Evolutionary conservation across 2,329 filamentous ascomycete species (phyloP), one percentile per base, ranked within the genome.

Genomic region (Stagonosporopsis chrysanthemi): DNA sequence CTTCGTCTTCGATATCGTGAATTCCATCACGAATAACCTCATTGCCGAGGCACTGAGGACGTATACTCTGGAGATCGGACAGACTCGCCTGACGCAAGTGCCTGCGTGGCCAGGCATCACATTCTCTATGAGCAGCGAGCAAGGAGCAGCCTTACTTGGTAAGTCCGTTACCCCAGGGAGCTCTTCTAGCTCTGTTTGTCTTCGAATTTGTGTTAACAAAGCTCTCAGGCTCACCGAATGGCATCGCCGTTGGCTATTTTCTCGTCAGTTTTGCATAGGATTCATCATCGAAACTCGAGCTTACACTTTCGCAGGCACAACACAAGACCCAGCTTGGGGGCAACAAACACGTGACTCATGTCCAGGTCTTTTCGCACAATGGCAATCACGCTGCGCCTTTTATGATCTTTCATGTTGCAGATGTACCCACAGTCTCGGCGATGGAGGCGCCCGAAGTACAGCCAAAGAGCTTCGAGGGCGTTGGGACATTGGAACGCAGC

Each of bases 261-360:
- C 38, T 62, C 4, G 40, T 43, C 6, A 43, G 23, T 19, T 4
- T 8, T 3, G 23, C 6, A 12, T 29, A 3, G 11, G 2, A 17
- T 9, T 9, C 2, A 17, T 17, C 15, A 24, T 17, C 14, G 5
- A 12, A n/a, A 4, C 6, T 11, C 4, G 14, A 15, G 15, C 40
- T 43, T 7, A 43, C 15, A 9, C 3, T 28, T 26, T 9, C 1
- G 12, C 9, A 43, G 7, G 45, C 44, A 4, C 52, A 62, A 14
- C 60, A 62, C 19, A 60, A 62, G 22, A 23, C 14, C 1, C 57
- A 62, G n/a, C 51, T 58, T 11, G 53, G 53, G 1, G 41, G 42
- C 12, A 51, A 60, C n/a, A 60, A 40, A 28, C 49, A 49, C 11
- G 42, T 62, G 1, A 12, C 39, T 14, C 28, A 45, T 33, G 48